Percentiles rank a stretch among this genome's conserved stretches.
phyloP scores from a whole-genome alignment of 257 asterid species.

The Striga asiatica region DNA sequence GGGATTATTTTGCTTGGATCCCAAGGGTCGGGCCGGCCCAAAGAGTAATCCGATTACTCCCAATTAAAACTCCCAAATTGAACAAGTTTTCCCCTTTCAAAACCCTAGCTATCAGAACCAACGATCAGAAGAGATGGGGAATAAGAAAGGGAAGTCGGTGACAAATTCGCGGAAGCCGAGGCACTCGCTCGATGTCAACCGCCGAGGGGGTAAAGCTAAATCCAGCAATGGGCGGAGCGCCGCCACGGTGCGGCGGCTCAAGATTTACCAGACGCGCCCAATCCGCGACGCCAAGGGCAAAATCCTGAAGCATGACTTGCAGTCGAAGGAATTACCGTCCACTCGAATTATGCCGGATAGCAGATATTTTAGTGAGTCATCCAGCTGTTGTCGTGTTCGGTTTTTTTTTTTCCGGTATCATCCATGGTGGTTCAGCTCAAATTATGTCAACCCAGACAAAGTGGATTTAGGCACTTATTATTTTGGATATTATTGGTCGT shows the following conservation, averaged over 20 bases:
- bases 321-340: constrained; percentile 78
- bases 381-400: neutral
- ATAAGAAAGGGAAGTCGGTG: constrained; percentile 63
- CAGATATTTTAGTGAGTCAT: constrained; percentile 72
- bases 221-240: constrained; percentile 49
- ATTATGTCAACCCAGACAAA: too few relatives aligned
- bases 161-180: constrained; percentile 92
- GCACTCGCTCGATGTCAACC: constrained; percentile 73
- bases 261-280: constrained; percentile 78
- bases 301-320: constrained; percentile 61
- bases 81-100: too few relatives aligned
- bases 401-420: neutral
- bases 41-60: too few relatives aligned
- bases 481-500: too few relatives aligned
- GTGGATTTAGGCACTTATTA: too few relatives aligned
- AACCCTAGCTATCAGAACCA: too few relatives aligned
- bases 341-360: constrained; percentile 92
- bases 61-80: too few relatives aligned
- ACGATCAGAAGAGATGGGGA: too few relatives aligned
- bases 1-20: too few relatives aligned
- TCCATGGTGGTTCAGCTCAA: too few relatives aligned
- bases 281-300: constrained; percentile 45
- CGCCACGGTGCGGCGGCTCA: constrained; percentile 91
- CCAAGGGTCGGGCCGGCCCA: too few relatives aligned
- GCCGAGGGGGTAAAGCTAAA: constrained; percentile 38